Conservation (phyloP, 352 stramenopile genomes). For the Aphanomyces cochlioides region DNA sequence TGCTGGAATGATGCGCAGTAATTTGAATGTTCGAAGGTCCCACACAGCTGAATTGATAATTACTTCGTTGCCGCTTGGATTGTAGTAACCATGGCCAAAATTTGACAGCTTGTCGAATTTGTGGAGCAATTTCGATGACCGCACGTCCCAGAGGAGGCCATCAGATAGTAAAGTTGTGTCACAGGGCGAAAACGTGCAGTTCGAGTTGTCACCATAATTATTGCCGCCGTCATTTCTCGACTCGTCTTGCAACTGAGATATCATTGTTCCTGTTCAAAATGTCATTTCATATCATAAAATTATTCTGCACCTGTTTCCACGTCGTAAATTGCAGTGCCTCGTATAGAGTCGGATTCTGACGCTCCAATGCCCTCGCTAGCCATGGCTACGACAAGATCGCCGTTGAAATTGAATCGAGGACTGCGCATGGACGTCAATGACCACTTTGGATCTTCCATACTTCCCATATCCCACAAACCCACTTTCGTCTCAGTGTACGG, state of each 20-base stretch:
- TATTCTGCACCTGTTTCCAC: conserved; percentile 11
- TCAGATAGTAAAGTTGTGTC: conserved; percentile 74
- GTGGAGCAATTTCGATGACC: conserved; percentile 66
- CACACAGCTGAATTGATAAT: conserved; percentile 88
- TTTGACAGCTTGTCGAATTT: conserved; percentile 89
- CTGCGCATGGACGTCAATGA: conserved; percentile 52
- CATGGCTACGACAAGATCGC: conserved; percentile 64
- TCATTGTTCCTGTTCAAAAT: conserved; percentile 36
- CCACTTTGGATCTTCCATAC: conserved; percentile 61
- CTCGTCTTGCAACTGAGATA: conserved; percentile 59
- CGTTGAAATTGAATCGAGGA: conserved; percentile 74
- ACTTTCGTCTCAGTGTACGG: conserved; percentile 56
- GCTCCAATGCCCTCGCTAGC: conserved; percentile 15
- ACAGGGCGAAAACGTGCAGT: conserved; percentile 69
- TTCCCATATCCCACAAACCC: conserved; percentile 66
- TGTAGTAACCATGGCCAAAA: conserved; percentile 75
- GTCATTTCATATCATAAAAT: background rate
- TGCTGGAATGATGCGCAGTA: conserved; percentile 80
- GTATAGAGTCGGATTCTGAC: background rate
- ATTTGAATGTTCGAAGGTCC: conserved; percentile 80
- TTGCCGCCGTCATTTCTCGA: conserved; percentile 48
- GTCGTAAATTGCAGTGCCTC: conserved; percentile 25
- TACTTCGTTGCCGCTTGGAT: conserved; percentile 85
- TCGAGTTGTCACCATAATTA: conserved; percentile 70
- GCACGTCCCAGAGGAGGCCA: conserved; percentile 77